Evolutionary conservation across 352 stramenopile species (phyloP), one percentile per base, ranked within the genome.

Genomic region (Nannochloropsis limnetica): DNA sequence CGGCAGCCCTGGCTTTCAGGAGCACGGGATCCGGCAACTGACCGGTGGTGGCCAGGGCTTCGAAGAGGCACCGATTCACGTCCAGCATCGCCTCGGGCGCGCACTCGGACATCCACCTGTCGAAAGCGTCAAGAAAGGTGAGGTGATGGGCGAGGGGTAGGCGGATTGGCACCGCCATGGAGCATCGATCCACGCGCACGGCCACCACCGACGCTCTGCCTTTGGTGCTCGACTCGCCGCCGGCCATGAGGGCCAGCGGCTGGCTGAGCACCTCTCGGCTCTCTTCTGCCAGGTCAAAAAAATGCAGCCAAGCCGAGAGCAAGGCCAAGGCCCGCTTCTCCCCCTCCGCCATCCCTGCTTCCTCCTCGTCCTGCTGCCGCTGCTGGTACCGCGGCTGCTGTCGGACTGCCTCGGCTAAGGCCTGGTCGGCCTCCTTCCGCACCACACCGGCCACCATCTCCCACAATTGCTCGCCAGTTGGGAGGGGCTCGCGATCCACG

Each of bases 261-360:
- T 74, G 61, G 25, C 61, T 74, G 11, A 74, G 25, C 25, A 74
- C 61, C 4, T 74, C 61, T 6, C 61, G 61, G 25, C 61, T 31
- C n/a, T 74, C 11, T 74, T 25, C 61, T 3, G 61, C 61, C 25
- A 29, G n/a, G 61, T 74, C 25, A 8, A 74, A 22, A 11, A 74
- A 74, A 29, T 29, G 61, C n/a, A 29, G 8, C 61, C 61, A 74
- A 8, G 61, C n/a, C 8, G 61, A 74, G 61, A 74, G 61, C 61
- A 74, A 74, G 9, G 61, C 61, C 61, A 74, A 74, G 61, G 61
- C 61, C 61, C 25, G n/a, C 61, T 74, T 74, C 3, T 74, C n/a
- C 6, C 0, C 61, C 25, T 29, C 61, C 11, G 5, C 61, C 61
- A 74, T 74, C 25, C 6, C 61, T 11, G 61, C 61, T 31, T 31